Evolutionary conservation across 2,329 filamentous ascomycete genomes (phyloP), one percentile per base, ranked within the genome.

Genomic region (Fusarium pseudocircinatum): DNA sequence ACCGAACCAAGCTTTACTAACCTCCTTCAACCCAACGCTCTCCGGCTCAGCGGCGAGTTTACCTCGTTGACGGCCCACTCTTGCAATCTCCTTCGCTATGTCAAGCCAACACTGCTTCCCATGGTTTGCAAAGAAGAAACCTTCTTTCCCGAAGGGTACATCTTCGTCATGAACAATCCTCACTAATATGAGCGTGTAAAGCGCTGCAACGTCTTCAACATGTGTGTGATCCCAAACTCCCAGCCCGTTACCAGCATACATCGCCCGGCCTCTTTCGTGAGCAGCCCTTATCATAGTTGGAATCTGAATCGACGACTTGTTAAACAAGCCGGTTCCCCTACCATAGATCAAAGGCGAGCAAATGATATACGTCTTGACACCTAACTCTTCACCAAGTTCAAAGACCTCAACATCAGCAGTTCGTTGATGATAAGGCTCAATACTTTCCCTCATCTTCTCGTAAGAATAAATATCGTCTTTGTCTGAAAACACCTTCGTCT

Each of bases 281-380:
- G 65, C 65, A 18, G 63, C 32, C 9, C 20, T 40, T 10, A 68
- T 26, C 4, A 68, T 28, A 8, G 46, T 37, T 8, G 56, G 65
- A 22, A 68, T 63, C 20, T 61, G 65, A 1, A 68, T 68, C 3
- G 65, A 68, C 0, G 56, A 68, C 18, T 49, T 62, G 4, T 68
- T 68, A 14, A 68, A 68, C 22, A 43, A 65, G 6, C 65, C 65
- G 2, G 32, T 68, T 4, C 65, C 65, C 0, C 26, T 43, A 1
- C 65, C 65, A 39, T 54, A 68, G 11, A 68, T 68, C 10, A 68
- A 7, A 16, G 68, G 68, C 0, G 68, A 56, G 28, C 57, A 61
- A 4, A 71, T 30, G 16, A 67, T 71, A 9, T 67, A 39, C 1
- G 67, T 71, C 16, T 36, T n/a, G 0, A 71, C 36, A 24, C 12